Base-by-base conservation (phyloP, 1,284 basidiomycete species). In the Coniophora puteana region DNA sequence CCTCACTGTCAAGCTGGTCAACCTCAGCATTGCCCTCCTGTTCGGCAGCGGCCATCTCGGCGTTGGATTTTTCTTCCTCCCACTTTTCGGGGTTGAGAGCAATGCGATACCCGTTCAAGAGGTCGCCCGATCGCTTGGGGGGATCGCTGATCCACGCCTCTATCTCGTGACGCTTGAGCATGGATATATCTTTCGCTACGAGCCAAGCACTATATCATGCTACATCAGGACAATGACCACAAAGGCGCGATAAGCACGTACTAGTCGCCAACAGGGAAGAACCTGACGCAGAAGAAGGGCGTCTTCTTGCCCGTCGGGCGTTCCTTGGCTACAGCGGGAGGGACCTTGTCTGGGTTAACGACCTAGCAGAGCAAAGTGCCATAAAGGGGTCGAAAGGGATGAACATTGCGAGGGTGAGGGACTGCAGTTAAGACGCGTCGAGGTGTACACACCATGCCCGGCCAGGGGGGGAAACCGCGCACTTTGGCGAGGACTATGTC, bases 391-490 rank as follows among this genome's bases (percentile, higher is more conserved):
- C n/a, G n/a, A n/a, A n/a, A n/a, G n/a, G n/a, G 36, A 44, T 53
- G 29, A 46, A 43, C 1, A n/a, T n/a, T n/a, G n/a, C 22, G 31
- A 28, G 18, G 6, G 7, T 17, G 18, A 27, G 33, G 24, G 44
- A 42, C 29, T 41, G 38, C 36, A 29, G 36, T 44, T 40, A 37
- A 49, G 48, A 62, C 57, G 61, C 61, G 61, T 54, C 47, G 14
- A n/a, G n/a, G n/a, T n/a, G n/a, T n/a, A 69, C 84, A 59, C 56
- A 92, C 91, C 69, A 86, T 85, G 57, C 80, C 89, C 45, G 91
- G 91, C 94, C 94, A 98, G 22, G 88, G 77, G 11, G 95, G 92
- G 69, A 77, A 98, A 12, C 95, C 94, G 67, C 89, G 89, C 58
- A 99, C 72, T 71, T 96, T 93, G 28, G 81, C 92, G 45, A 97